Evolutionary conservation across 345 rosid species (phyloP).

Genomic region (Gynandropsis gynandra): DNA sequence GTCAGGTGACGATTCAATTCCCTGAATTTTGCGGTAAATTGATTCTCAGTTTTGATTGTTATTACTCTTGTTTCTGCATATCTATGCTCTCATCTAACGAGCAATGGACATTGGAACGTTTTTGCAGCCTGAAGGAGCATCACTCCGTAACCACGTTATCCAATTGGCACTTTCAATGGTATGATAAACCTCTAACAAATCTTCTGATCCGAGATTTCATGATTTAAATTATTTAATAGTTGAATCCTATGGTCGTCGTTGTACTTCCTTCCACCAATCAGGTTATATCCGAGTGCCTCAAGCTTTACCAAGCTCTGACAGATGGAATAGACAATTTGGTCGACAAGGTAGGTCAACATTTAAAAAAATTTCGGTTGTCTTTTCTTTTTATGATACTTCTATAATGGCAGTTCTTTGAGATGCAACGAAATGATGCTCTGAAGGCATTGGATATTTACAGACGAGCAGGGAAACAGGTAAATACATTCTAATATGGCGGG

Average conservation of each 20-base stretch:
- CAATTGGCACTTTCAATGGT: constrained; percentile 86
- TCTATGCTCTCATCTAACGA: background rate
- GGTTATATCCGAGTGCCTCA: too few species aligned
- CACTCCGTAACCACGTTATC: constrained; percentile 64
- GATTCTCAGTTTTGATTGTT: background rate
- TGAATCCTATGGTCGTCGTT: constrained; percentile 34
- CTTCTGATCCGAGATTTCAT: background rate
- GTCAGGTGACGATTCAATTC: constrained; percentile 50
- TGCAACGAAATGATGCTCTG: constrained; percentile 81
- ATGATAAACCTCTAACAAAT: constrained; percentile 29
- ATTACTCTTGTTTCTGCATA: background rate
- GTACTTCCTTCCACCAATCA: too few species aligned
- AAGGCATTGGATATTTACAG: constrained; percentile 79
- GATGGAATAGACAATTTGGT: constrained; percentile 84
- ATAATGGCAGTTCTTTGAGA: constrained; percentile 78
- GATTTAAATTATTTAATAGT: background rate
- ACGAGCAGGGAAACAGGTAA: constrained; percentile 90
- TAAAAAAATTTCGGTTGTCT: constrained; percentile 14
- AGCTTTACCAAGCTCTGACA: constrained; percentile 80
- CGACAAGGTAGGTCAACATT: constrained; percentile 59
- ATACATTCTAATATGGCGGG: background rate
- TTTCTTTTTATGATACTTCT: constrained; percentile 19
- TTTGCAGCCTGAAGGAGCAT: constrained; percentile 89
- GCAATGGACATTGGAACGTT: constrained; percentile 20
- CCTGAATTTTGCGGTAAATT: background rate